Evolutionary conservation across 257 asterid species (phyloP).

Genomic region (Jaltomata sinuosa): DNA sequence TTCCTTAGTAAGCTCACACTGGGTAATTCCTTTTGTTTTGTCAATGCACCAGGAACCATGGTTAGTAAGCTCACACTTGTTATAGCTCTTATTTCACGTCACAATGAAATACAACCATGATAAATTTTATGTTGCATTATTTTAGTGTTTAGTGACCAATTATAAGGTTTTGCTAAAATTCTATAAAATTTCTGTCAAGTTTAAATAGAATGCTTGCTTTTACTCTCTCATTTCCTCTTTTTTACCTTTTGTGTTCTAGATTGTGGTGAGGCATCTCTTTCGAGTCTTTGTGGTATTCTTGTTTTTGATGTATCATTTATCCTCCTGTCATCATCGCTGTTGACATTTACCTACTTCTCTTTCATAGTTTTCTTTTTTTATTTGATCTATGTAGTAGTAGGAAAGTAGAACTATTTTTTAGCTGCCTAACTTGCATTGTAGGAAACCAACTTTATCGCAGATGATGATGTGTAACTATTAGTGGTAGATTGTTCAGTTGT

Average conservation of each 20-base stretch:
- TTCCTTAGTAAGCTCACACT: conserved; percentile 69
- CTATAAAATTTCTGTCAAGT: too few species aligned
- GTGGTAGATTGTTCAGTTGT: background rate
- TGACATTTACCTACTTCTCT: background rate
- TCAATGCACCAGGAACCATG: background rate
- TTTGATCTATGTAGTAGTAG: background rate
- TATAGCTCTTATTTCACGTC: too few species aligned
- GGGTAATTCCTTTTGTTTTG: conserved; percentile 74
- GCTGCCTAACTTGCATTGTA: background rate
- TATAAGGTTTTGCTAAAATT: too few species aligned
- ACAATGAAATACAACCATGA: too few species aligned
- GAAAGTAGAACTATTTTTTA: background rate
- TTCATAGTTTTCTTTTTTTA: background rate
- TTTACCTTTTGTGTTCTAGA: background rate
- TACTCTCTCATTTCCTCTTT: background rate
- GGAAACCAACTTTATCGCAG: background rate
- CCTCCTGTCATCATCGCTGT: background rate
- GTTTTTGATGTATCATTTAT: background rate
- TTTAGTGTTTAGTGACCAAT: too few species aligned
- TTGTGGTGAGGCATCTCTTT: background rate
- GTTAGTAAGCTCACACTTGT: too few species aligned
- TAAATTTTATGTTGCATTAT: too few species aligned
- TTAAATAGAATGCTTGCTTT: too few species aligned
- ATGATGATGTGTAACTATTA: background rate
- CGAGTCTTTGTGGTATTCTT: background rate